Percentiles rank a stretch among this genome's conserved stretches.
Conservation (phyloP, 208 protist species). For the Porcisia hertigi region DNA sequence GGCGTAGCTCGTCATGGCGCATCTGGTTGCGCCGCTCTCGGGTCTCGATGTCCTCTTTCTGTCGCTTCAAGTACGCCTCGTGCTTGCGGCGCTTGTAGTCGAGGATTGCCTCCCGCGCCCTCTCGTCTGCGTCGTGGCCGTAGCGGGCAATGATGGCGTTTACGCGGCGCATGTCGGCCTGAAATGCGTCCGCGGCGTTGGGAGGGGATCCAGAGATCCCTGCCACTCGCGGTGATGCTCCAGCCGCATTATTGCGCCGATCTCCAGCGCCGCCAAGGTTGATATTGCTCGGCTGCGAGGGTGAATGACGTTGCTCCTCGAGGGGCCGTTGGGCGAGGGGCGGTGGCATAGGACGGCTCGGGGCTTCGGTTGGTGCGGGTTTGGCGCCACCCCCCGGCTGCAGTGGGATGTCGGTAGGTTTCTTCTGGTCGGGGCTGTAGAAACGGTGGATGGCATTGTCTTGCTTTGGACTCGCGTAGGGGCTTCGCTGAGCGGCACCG, state of each 20-base stretch:
- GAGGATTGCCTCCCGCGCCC: constrained; percentile 84
- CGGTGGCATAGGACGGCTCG: background rate
- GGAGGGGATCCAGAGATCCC: constrained; percentile 1
- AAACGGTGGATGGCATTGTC: constrained; percentile 20
- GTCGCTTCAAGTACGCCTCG: constrained; percentile 76
- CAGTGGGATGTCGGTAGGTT: constrained; percentile 12
- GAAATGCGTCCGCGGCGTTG: constrained; percentile 31
- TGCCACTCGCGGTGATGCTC: background rate
- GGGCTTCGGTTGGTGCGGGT: constrained; percentile 5
- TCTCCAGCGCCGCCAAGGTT: constrained; percentile 19
- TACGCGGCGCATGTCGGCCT: constrained; percentile 74
- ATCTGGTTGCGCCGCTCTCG: constrained; percentile 56
- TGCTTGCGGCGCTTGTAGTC: constrained; percentile 90
- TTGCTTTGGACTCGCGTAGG: constrained; percentile 1
- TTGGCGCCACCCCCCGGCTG: constrained; percentile 13
- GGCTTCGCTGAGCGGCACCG: constrained; percentile 3
- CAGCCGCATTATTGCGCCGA: background rate
- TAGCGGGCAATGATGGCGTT: constrained; percentile 84
- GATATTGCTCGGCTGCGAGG: constrained; percentile 17
- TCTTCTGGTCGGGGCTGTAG: constrained; percentile 20
- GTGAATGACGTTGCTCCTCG: constrained; percentile 12
- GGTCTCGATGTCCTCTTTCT: constrained; percentile 56
- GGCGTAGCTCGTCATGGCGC: constrained; percentile 60
- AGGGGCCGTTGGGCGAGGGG: constrained; percentile 13
- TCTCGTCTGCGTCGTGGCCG: constrained; percentile 63